These are phyloP conservation scores for Xylaria sp. DNA, from an alignment of 2,329 filamentous ascomycete species.

Conservation along the genomic window DNA sequence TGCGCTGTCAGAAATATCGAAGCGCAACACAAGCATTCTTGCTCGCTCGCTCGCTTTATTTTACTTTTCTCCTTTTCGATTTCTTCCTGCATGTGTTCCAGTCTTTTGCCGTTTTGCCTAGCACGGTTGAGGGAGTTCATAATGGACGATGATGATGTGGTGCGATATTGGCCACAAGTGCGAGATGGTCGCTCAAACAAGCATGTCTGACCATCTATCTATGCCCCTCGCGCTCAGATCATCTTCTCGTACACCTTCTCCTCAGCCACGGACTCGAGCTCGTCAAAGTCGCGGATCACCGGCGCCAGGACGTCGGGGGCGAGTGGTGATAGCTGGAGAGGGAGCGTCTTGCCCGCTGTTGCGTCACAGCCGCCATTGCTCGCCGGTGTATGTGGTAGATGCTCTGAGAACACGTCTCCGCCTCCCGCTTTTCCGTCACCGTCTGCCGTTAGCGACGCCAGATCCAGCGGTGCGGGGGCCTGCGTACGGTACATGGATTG, in stretches of 20 bases:
- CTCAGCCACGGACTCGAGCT: slow-evolving; percentile 38
- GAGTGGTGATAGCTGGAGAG: slow-evolving; percentile 23
- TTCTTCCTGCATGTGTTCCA: neutral
- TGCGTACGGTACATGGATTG: slow-evolving; percentile 32
- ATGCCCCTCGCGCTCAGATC: slow-evolving; percentile 1
- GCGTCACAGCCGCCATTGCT: slow-evolving; percentile 10
- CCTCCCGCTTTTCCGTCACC: slow-evolving; percentile 12
- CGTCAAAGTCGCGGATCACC: slow-evolving; percentile 41
- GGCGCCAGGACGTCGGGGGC: slow-evolving; percentile 30
- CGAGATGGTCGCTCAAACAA: no score
- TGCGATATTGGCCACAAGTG: no score
- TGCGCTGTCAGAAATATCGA: no score
- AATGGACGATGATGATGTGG: no score
- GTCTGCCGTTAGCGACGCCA: slow-evolving; percentile 24
- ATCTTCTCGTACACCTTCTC: slow-evolving; percentile 29
- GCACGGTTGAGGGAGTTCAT: no score
- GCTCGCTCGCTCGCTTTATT: no score
- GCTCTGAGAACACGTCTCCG: slow-evolving; percentile 28
- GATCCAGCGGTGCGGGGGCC: slow-evolving; percentile 31
- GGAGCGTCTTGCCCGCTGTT: neutral
- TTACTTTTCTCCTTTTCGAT: no score
- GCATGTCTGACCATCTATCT: no score
- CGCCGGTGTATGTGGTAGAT: slow-evolving; percentile 14
- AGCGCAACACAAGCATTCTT: no score
- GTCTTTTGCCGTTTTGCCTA: no score